phyloP scores from a whole-genome alignment of 2,329 filamentous ascomycete species.

The Colletotrichum lentis region DNA sequence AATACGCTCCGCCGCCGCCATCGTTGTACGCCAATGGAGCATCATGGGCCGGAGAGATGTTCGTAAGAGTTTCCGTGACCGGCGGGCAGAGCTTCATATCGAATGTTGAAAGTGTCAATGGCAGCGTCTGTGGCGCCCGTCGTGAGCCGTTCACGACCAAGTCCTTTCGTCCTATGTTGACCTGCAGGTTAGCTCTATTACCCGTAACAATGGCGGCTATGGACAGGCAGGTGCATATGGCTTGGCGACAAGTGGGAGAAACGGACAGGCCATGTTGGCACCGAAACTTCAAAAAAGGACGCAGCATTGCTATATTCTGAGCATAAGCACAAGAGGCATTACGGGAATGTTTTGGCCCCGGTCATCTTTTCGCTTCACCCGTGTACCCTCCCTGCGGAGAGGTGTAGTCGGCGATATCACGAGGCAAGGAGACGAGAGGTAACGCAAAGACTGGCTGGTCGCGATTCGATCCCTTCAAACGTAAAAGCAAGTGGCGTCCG shows the following conservation, averaged over 20 bases:
- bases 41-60: not conserved
- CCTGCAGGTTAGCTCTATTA: not conserved
- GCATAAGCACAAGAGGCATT: constrained; percentile 5
- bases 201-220: not conserved
- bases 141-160: constrained; percentile 20
- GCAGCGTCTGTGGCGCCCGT: constrained; percentile 24
- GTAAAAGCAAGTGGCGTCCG: constrained; percentile 1
- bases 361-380: not conserved
- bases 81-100: not conserved
- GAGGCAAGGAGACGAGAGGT: constrained; percentile 3
- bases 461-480: constrained; percentile 18
- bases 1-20: constrained; percentile 16
- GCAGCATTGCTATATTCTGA: constrained; percentile 3
- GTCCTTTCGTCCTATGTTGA: not conserved
- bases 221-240: constrained; percentile 3
- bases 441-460: constrained; percentile 15
- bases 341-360: constrained; percentile 12
- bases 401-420: not conserved
- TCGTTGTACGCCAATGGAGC: constrained; percentile 17
- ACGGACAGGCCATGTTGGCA: not conserved
- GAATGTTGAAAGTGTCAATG: constrained; percentile 8
- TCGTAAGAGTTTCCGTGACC: constrained; percentile 18
- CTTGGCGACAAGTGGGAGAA: not conserved
- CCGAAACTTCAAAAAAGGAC: not conserved
- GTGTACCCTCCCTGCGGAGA: constrained; percentile 8